Conservation (phyloP, 2,329 filamentous ascomycete species). For the Cercospora janseana region DNA sequence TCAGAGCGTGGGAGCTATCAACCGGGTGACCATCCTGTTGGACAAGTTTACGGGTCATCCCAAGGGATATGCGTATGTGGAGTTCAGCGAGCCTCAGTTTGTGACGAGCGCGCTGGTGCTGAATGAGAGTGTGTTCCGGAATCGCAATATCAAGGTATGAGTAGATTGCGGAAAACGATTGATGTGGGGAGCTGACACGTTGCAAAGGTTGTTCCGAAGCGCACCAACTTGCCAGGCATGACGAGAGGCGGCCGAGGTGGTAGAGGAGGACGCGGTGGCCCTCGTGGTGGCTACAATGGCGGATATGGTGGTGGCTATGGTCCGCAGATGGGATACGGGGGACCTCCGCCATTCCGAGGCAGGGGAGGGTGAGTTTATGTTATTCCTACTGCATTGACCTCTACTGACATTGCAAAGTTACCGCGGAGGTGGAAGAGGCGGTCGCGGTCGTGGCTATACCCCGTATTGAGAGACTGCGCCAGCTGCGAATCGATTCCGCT, state of each 20-base stretch:
- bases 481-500: not conserved
- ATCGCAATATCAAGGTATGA: slow-evolving; percentile 86
- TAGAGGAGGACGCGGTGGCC: slow-evolving; percentile 48
- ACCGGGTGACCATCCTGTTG: slow-evolving; percentile 92
- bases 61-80: slow-evolving; percentile 99
- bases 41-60: slow-evolving; percentile 99
- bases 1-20: slow-evolving; percentile 94
- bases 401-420: slow-evolving; percentile 29
- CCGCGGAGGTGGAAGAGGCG: slow-evolving; percentile 39
- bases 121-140: slow-evolving; percentile 94
- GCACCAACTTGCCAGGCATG: slow-evolving; percentile 96
- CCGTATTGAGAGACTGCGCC: slow-evolving; percentile 40
- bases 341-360: slow-evolving; percentile 9
- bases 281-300: slow-evolving; percentile 44
- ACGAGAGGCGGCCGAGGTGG: slow-evolving; percentile 62
- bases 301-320: slow-evolving; percentile 44
- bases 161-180: not conserved
- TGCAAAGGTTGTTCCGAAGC: slow-evolving; percentile 77
- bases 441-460: slow-evolving; percentile 38
- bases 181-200: slow-evolving; percentile 8
- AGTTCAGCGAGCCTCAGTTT: slow-evolving; percentile 90
- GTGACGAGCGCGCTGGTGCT: slow-evolving; percentile 91
- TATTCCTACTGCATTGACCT: not conserved
- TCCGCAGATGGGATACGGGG: slow-evolving; percentile 22
- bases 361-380: slow-evolving; percentile 6